These are phyloP conservation scores for Calonectria pseudoturangicola DNA, from an alignment of 2,329 filamentous ascomycete genomes.

Conservation along the genomic window DNA sequence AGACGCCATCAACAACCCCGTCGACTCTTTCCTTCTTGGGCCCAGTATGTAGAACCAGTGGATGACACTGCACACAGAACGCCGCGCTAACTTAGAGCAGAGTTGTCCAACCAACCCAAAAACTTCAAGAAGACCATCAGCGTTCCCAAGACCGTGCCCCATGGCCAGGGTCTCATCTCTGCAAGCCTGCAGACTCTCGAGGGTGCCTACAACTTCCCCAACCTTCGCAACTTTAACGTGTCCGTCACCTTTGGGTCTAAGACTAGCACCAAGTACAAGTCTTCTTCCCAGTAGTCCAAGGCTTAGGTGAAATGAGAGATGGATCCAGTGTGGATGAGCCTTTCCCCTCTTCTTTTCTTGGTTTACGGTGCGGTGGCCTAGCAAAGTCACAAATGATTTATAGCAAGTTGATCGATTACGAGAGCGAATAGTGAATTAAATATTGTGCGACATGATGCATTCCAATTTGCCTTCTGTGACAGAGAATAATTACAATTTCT, in stretches of 20 bases:
- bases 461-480: no score
- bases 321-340: background rate
- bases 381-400: background rate
- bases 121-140: conserved; percentile 11
- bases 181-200: background rate
- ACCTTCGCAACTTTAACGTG: conserved; percentile 1
- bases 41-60: conserved; percentile 51
- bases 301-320: background rate
- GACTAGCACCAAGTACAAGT: conserved; percentile 13
- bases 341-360: background rate
- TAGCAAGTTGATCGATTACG: background rate
- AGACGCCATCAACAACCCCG: conserved; percentile 33
- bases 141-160: conserved; percentile 13
- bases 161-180: conserved; percentile 2
- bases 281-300: background rate
- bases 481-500: no score
- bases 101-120: conserved; percentile 10
- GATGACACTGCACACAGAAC: background rate
- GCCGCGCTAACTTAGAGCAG: background rate
- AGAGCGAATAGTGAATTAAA: background rate
- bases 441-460: no score
- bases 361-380: background rate
- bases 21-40: conserved; percentile 61
- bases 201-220: conserved; percentile 17
- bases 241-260: background rate